Evolutionary conservation across 31 red algal genomes (phyloP).

Genomic region (Porphyra umbilicalis): DNA sequence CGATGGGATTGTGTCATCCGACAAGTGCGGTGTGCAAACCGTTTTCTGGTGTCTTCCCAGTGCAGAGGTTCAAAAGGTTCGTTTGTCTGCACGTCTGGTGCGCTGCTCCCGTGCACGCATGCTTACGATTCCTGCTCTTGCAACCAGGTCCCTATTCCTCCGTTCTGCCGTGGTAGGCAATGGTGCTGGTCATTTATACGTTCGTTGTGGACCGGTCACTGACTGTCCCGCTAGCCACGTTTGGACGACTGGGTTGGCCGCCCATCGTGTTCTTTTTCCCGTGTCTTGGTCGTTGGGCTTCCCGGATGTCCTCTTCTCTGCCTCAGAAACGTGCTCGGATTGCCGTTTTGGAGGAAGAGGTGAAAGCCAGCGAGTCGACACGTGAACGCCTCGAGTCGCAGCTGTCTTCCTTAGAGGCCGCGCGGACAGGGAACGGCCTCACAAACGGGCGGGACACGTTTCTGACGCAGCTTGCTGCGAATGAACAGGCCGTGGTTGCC

Average conservation of each 20-base stretch:
- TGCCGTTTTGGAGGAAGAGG: neutral
- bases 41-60: conserved; percentile 86
- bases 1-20: conserved; percentile 68
- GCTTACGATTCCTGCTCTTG: conserved; percentile 5
- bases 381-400: neutral
- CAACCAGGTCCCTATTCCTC: no score
- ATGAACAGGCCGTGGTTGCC: conserved; percentile 4
- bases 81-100: neutral
- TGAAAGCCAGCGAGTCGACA: neutral
- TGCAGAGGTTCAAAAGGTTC: conserved; percentile 53
- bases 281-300: no score
- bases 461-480: neutral
- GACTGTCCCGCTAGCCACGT: neutral
- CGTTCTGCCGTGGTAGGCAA: no score
- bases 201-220: neutral
- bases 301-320: neutral
- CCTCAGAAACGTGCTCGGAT: conserved; percentile 1
- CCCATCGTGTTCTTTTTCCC: neutral
- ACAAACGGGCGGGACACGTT: conserved; percentile 2
- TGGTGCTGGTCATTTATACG: no score
- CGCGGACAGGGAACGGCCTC: neutral
- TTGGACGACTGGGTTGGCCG: no score
- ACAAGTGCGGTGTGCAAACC: conserved; percentile 88
- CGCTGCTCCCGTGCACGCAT: neutral
- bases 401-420: conserved; percentile 2